A percentile compares a stretch with the other conserved stretches of the same genome.
Evolutionary conservation across 345 rosid species (phyloP).

Genomic region (Brassica incana): DNA sequence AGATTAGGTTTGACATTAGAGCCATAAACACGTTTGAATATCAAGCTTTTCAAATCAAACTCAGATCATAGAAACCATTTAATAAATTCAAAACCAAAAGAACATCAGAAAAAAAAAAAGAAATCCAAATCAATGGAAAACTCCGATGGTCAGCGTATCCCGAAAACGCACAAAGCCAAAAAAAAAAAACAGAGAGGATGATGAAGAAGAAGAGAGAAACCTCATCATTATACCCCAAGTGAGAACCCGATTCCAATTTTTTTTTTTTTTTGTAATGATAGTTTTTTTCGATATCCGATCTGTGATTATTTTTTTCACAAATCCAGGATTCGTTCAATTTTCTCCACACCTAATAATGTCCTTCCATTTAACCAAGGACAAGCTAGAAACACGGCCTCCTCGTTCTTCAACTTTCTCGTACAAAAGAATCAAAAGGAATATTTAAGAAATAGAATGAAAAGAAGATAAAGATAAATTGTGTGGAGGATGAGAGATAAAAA

Average conservation of each 20-base stretch:
- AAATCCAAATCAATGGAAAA: neutral
- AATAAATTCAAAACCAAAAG: neutral
- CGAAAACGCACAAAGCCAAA: neutral
- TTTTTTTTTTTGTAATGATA: constrained; percentile 11
- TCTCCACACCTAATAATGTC: neutral
- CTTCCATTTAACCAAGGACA: neutral
- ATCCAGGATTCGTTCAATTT: constrained; percentile 9
- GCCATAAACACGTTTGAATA: neutral
- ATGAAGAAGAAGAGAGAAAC: constrained; percentile 22
- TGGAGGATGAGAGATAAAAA: neutral
- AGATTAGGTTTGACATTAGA: constrained; percentile 6
- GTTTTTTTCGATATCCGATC: constrained; percentile 33
- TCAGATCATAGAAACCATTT: constrained; percentile 24
- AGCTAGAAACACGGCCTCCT: neutral
- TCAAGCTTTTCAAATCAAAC: constrained; percentile 23
- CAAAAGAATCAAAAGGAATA: neutral
- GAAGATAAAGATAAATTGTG: neutral
- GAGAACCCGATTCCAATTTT: constrained; percentile 10
- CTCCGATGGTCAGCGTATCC: neutral
- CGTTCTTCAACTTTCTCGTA: neutral
- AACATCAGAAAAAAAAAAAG: neutral
- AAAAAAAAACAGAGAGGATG: constrained; percentile 5
- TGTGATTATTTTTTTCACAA: constrained; percentile 3
- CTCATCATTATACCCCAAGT: constrained; percentile 44
- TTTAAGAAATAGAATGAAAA: neutral